phyloP scores from a whole-genome alignment of 495 filamentous ascomycete genomes.

The Aspergillus funiculosus region DNA sequence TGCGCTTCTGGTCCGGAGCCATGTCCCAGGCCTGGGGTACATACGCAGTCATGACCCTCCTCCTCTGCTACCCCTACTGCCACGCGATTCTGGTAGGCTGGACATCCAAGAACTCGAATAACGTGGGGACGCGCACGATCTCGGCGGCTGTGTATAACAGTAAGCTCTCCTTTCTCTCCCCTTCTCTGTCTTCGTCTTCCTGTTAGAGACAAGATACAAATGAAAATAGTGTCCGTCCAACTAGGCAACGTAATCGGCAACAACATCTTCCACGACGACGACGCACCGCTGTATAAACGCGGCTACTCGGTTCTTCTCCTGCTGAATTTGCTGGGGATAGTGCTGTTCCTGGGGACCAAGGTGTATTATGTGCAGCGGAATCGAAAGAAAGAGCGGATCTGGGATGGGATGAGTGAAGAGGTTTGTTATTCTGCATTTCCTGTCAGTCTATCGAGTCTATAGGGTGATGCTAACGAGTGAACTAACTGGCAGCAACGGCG shows the following conservation, averaged over 20 bases:
- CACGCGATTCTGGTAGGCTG: conserved; percentile 60
- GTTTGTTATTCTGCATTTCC: not conserved
- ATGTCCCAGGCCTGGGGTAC: conserved; percentile 43
- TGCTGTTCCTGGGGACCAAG: conserved; percentile 26
- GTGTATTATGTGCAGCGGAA: conserved; percentile 35
- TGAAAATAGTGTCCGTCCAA: conserved; percentile 33
- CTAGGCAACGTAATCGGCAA: conserved; percentile 44
- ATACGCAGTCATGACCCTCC: conserved; percentile 43
- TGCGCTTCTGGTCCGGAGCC: conserved; percentile 37
- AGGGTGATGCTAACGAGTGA: too few relatives aligned
- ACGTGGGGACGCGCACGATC: conserved; percentile 56
- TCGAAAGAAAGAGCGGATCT: conserved; percentile 22
- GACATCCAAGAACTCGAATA: conserved; percentile 54
- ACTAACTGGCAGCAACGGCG: conserved; percentile 15
- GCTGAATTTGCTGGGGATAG: conserved; percentile 38
- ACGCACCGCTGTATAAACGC: conserved; percentile 44
- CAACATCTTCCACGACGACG: conserved; percentile 52
- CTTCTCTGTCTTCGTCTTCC: not conserved
- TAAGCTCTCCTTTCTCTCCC: not conserved
- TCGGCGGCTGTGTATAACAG: conserved; percentile 51
- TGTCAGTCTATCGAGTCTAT: not conserved
- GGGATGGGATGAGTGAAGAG: conserved; percentile 32
- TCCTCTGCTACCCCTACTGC: conserved; percentile 52
- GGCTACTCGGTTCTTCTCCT: conserved; percentile 47
- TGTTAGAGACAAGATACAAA: not conserved